Evolutionary conservation across 2,329 filamentous ascomycete genomes (phyloP).

Genomic region (Boeremia lycopersici): DNA sequence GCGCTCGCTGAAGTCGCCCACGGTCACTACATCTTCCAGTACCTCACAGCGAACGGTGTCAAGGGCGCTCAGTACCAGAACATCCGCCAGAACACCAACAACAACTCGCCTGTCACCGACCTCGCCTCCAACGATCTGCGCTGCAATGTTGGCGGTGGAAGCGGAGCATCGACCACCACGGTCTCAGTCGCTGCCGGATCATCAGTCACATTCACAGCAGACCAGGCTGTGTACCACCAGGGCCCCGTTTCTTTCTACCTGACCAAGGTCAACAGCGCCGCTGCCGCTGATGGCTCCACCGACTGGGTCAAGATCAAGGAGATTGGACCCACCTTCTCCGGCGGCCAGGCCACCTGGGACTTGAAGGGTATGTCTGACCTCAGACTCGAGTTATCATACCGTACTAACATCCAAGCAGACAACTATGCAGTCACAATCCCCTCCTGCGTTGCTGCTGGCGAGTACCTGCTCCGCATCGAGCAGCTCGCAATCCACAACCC

Average conservation of each 20-base stretch:
- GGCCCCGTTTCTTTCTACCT: conserved; percentile 48
- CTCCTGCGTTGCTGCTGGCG: conserved; percentile 48
- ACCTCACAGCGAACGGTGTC: conserved; percentile 44
- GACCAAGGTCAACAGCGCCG: conserved; percentile 44
- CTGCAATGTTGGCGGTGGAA: conserved; percentile 45
- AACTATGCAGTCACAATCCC: conserved; percentile 50
- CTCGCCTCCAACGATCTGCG: conserved; percentile 41
- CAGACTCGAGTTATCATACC: background rate
- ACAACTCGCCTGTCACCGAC: conserved; percentile 46
- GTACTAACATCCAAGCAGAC: conserved; percentile 25
- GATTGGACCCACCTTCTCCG: conserved; percentile 45
- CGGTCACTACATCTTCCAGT: conserved; percentile 49
- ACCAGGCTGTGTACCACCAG: conserved; percentile 48
- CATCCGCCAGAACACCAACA: conserved; percentile 46
- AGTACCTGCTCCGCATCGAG: conserved; percentile 57
- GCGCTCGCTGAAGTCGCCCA: conserved; percentile 44
- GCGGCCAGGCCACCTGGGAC: conserved; percentile 43
- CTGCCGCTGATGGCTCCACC: conserved; percentile 43
- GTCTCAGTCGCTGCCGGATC: conserved; percentile 46
- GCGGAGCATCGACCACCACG: conserved; percentile 36
- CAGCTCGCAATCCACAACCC: conserved; percentile 57
- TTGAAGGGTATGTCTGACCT: conserved; percentile 31
- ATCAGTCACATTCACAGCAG: conserved; percentile 43
- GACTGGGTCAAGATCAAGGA: conserved; percentile 51
- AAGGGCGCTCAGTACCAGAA: conserved; percentile 46